Conservation (phyloP, 148 eudicot species). For the Limonium bicolor region DNA sequence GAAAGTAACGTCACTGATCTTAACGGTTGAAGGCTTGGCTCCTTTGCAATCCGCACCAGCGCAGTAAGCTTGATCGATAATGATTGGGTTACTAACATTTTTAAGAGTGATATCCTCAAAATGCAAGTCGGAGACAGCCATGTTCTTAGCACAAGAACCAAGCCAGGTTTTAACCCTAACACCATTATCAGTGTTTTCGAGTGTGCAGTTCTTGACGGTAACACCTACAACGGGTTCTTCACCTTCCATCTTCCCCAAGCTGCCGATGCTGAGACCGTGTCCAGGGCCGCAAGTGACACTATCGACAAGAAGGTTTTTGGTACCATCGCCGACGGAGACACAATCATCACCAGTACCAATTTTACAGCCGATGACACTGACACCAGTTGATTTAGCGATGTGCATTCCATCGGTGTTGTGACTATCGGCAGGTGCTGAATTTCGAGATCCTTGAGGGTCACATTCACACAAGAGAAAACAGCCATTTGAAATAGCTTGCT, state of each 20-base stretch:
- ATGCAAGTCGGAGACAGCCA: conserved; percentile 13
- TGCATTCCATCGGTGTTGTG: conserved; percentile 56
- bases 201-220: conserved; percentile 17
- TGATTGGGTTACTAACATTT: conserved; percentile 28
- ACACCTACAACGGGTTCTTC: conserved; percentile 13
- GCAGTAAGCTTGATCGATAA: conserved; percentile 35
- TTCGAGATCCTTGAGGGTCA: conserved; percentile 13
- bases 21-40: conserved; percentile 24
- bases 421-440: conserved; percentile 28
- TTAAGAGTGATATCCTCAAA: conserved; percentile 27
- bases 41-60: conserved; percentile 4
- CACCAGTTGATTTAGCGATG: conserved; percentile 8
- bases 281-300: conserved; percentile 45
- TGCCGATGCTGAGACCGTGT: conserved; percentile 49
- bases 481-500: conserved; percentile 45
- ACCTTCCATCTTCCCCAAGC: conserved; percentile 17
- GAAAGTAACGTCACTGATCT: conserved; percentile 35
- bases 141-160: conserved; percentile 6
- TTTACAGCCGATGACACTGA: conserved; percentile 12
- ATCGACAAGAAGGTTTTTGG: conserved; percentile 14
- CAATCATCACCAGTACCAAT: conserved; percentile 54
- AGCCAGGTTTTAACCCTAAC: conserved; percentile 43
- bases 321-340: conserved; percentile 31
- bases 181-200: conserved; percentile 32
- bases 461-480: conserved; percentile 10